Evolutionary conservation across 2,329 filamentous ascomycete species (phyloP), one percentile per base, ranked within the genome.

Genomic region (Fusarium longipes): DNA sequence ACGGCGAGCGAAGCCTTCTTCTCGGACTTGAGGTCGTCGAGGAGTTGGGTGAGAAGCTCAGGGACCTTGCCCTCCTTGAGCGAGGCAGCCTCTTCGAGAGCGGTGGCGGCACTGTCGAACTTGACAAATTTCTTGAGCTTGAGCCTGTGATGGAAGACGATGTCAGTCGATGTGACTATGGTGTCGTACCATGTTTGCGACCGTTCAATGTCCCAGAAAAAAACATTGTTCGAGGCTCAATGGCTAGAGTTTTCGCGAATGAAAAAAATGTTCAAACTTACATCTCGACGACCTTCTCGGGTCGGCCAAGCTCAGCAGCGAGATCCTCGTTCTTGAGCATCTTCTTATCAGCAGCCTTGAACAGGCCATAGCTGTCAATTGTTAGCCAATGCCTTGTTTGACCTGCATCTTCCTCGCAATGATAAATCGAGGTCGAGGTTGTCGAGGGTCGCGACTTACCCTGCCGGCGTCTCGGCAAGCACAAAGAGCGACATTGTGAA

Each of bases 261-360:
- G 38, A 45, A 59, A 45, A 59, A 44, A 35, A 56, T 32, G 24
- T 50, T 38, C 27, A 27, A 65, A 65, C 91, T 85, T 84, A 95
- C 91, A 97, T 88, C 74, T 92, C 91, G 74, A 93, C 92, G 69
- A 97, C 88, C 74, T 92, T 92, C 80, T 97, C 93, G 33, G 93
- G 89, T 62, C 91, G 91, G 70, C 89, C 87, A 65, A 93, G 86
- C 78, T 96, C 89, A 67, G 88, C 85, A 53, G 87, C 86, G 67
- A 97, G 82, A 76, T 94, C 89, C 81, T 95, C 91, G 76, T 91
- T 90, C 81, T 97, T 96, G 70, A 99, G 86, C 62, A 98, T 87
- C 86, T 98, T 98, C 89, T 97, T 98, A 87, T 98, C 95, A 80
- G 94, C 93, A 74, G 95, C 92, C 87, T 99, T 98, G 85, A 99